These are phyloP conservation scores for Termitomyces bulborhizus DNA, from an alignment of 768 basidiomycete genomes.

Conservation along the genomic window DNA sequence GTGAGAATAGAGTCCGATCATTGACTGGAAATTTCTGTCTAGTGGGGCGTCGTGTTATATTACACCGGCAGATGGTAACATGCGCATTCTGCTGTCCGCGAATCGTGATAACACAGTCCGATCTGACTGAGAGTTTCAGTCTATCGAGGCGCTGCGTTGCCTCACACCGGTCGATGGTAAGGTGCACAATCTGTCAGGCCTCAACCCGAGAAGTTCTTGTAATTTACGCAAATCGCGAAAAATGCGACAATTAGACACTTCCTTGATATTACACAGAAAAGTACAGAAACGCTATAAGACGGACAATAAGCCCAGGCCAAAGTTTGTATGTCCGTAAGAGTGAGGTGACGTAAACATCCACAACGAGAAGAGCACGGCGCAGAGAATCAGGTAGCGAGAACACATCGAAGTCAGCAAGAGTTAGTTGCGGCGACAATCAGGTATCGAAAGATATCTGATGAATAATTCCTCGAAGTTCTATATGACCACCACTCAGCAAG, in stretches of 20 bases:
- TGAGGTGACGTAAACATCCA: background rate
- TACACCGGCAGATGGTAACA: no score
- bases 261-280: background rate
- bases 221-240: background rate
- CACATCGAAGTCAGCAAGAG: background rate
- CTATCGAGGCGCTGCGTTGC: background rate
- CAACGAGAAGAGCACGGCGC: background rate
- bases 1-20: no score
- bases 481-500: background rate
- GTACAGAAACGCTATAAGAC: background rate
- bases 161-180: background rate
- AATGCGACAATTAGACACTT: background rate
- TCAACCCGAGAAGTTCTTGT: background rate
- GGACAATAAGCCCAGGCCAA: background rate
- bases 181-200: background rate
- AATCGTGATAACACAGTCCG: no score
- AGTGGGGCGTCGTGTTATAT: no score
- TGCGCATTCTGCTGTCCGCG: no score
- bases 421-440: background rate
- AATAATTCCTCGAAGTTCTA: constrained; percentile 14
- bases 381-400: background rate
- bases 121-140: background rate
- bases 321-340: background rate
- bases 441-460: constrained; percentile 11
- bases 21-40: background rate